Conservation (phyloP, 1,139 yeast species). For the Yamadazyma trypodendri region DNA sequence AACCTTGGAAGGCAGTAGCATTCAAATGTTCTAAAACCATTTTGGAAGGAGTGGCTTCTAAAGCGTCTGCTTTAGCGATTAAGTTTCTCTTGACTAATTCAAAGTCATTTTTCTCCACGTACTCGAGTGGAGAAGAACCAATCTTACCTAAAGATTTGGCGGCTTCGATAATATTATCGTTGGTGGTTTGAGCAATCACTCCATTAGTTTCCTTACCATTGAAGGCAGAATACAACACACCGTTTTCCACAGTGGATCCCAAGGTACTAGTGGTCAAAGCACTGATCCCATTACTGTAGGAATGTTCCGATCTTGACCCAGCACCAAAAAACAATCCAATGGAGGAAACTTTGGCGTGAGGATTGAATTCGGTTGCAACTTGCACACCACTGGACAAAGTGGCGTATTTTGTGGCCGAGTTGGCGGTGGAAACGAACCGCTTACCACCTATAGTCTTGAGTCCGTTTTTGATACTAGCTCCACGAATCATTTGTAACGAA, state of each 20-base stretch:
- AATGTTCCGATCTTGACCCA: constrained; percentile 77
- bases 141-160: constrained; percentile 37
- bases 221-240: constrained; percentile 45
- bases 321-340: constrained; percentile 72
- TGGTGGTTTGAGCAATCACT: constrained; percentile 49
- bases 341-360: constrained; percentile 54
- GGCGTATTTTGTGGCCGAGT: constrained; percentile 63
- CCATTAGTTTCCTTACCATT: constrained; percentile 56
- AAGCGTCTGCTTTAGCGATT: constrained; percentile 36
- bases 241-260: constrained; percentile 39
- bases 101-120: constrained; percentile 34
- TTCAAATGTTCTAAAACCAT: constrained; percentile 71
- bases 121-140: constrained; percentile 33
- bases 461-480: constrained; percentile 13
- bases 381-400: constrained; percentile 71
- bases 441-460: constrained; percentile 28
- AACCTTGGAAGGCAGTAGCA: constrained; percentile 82
- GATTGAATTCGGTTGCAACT: constrained; percentile 65
- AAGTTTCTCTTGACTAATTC: constrained; percentile 36
- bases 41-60: constrained; percentile 46
- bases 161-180: constrained; percentile 43
- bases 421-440: constrained; percentile 59
- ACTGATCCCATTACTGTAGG: constrained; percentile 77
- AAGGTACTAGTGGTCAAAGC: constrained; percentile 59
- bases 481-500: constrained; percentile 17